Base-by-base conservation (phyloP, 1,284 basidiomycete genomes). In the Tausonia pullulans region DNA sequence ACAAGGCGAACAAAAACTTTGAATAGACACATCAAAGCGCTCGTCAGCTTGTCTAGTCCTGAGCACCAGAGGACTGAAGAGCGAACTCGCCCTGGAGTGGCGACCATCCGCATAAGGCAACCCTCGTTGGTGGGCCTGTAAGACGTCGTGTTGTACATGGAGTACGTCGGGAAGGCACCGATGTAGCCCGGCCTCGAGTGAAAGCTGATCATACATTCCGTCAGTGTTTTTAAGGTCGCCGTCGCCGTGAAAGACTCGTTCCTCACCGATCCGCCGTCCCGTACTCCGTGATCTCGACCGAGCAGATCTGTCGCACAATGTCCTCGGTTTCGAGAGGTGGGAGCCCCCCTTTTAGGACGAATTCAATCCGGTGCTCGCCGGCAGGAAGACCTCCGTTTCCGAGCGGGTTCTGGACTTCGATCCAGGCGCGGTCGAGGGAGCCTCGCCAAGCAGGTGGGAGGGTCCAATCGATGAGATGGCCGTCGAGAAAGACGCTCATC, bases 401-500 rank as follows among this genome's bases (percentile, higher is more conserved):
- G 2, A 65, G 11, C 0, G 63, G 58, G 1, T 76, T 62, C 3
- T 57, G 61, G 0, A 76, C 64, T 58, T 75, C 72, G 39, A 77
- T 62, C 76, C 76, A 76, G 46, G 75, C 69, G 7, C 76, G 67
- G 65, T 77, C 76, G n/a, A 68, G 62, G 2, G 71, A 71, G 14
- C 73, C 74, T 7, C 52, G 58, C 71, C 73, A 75, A 4, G 55
- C 63, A 2, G 14, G n/a, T 0, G 65, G 64, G 56, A 52, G 58
- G 3, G 6, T 68, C 68, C 66, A 76, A 70, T 11, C 59, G 61
- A 16, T 62, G 11, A 2, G 68, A 11, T 70, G 72, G 2, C 81
- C 84, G 69, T 90, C 87, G 7, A 91, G 74, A 57, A 77, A 78
- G 1, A 91, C 80, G 1, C 69, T 74, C 16, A 91, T 74, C 69